A percentile compares a stretch with the other conserved stretches of the same genome.
Evolutionary conservation across 2,329 filamentous ascomycete genomes (phyloP).

Genomic region (Monosporascus sp.): DNA sequence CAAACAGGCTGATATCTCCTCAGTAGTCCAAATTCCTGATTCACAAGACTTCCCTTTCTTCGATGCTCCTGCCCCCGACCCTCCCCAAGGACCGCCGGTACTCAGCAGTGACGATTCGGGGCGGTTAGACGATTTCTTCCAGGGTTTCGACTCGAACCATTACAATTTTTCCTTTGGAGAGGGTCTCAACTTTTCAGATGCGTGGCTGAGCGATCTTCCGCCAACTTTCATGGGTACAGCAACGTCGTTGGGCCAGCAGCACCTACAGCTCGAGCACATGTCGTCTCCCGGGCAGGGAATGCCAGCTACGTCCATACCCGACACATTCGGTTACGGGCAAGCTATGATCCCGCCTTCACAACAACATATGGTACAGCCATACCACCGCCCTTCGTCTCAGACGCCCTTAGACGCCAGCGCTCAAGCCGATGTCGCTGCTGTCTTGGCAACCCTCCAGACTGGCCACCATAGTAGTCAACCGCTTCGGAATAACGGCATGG

Average conservation of each 20-base stretch:
- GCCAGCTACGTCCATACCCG: constrained; percentile 16
- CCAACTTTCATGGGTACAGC: constrained; percentile 61
- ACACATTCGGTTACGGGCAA: constrained; percentile 22
- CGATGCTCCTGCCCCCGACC: constrained; percentile 56
- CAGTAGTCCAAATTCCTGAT: constrained; percentile 1
- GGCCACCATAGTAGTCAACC: constrained; percentile 17
- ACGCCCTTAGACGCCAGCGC: constrained; percentile 17
- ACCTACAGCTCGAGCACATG: constrained; percentile 20
- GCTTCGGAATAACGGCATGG: constrained; percentile 9
- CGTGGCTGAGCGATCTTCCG: constrained; percentile 52
- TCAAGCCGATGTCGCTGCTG: constrained; percentile 21
- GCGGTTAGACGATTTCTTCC: constrained; percentile 53
- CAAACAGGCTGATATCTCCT: constrained; percentile 14
- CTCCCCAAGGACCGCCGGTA: constrained; percentile 58
- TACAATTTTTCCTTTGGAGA: constrained; percentile 47
- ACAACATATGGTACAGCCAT: constrained; percentile 9
- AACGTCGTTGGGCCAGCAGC: constrained; percentile 56
- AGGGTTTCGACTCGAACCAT: constrained; percentile 45
- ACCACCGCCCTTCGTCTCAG: constrained; percentile 9
- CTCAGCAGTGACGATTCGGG: constrained; percentile 58
- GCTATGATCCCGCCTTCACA: constrained; percentile 17
- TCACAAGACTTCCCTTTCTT: constrained; percentile 28
- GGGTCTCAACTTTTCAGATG: constrained; percentile 42
- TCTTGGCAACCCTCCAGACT: constrained; percentile 23
- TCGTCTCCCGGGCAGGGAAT: constrained; percentile 21